Evolutionary conservation across 148 eudicot species (phyloP).

Genomic region (Rhododendron ferrugineum): DNA sequence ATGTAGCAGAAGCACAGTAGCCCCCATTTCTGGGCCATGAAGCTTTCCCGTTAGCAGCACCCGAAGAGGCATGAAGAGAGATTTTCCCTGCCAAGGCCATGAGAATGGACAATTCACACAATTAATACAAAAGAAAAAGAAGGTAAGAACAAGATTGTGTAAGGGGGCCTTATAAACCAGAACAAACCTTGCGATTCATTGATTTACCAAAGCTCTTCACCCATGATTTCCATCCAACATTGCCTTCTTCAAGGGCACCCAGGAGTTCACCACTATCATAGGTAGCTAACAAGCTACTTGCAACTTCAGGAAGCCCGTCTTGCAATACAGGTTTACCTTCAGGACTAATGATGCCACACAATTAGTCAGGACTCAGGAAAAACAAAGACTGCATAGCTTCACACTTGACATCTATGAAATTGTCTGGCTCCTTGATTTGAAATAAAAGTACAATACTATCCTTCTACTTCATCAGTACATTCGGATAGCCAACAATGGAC

Average conservation of each 20-base stretch:
- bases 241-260: conserved; percentile 75
- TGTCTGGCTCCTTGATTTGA: background rate
- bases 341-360: conserved; percentile 38
- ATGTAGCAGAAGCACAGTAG: conserved; percentile 50
- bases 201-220: conserved; percentile 84
- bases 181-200: conserved; percentile 82
- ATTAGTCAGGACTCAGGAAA: background rate
- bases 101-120: background rate
- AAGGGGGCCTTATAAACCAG: background rate
- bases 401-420: background rate
- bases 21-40: conserved; percentile 93
- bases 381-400: background rate
- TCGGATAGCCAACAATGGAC: background rate
- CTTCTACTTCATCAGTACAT: background rate
- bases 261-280: conserved; percentile 72
- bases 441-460: background rate
- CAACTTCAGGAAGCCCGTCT: conserved; percentile 72
- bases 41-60: conserved; percentile 82
- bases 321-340: conserved; percentile 70
- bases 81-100: conserved; percentile 63
- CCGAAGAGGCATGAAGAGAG: conserved; percentile 90
- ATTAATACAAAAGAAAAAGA: background rate
- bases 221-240: conserved; percentile 81
- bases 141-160: background rate
- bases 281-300: conserved; percentile 63